Evolutionary conservation across 1,284 basidiomycete genomes (phyloP).

Genomic region (Pascua guehoae): DNA sequence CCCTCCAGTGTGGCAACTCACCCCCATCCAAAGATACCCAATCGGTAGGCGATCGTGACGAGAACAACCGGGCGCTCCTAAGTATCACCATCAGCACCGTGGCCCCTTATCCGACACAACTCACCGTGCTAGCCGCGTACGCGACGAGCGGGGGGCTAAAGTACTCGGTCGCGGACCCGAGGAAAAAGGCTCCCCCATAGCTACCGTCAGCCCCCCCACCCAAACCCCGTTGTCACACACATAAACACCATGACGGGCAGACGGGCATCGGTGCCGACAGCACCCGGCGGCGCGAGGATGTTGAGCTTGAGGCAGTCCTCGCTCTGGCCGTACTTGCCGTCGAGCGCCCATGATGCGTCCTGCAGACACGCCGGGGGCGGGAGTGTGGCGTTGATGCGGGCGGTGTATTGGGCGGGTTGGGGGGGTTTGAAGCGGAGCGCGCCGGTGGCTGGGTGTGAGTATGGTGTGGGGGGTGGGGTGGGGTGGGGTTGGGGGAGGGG

Average conservation of each 20-base stretch:
- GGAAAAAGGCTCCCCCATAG: conserved; percentile 43
- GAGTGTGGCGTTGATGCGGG: conserved; percentile 27
- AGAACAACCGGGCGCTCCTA: conserved; percentile 46
- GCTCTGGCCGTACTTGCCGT: conserved; percentile 12
- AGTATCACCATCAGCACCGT: conserved; percentile 3
- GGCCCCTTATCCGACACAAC: neutral
- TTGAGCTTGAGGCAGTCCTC: conserved; percentile 52
- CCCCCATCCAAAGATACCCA: conserved; percentile 51
- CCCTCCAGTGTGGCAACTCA: too few species aligned
- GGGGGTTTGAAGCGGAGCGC: conserved; percentile 48
- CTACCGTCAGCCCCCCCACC: conserved; percentile 8
- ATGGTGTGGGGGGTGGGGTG: neutral
- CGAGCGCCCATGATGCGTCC: conserved; percentile 21
- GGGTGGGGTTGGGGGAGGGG: too few species aligned
- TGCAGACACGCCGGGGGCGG: conserved; percentile 38
- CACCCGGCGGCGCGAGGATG: conserved; percentile 34
- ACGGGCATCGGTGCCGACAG: conserved; percentile 14
- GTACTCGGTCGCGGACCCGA: conserved; percentile 23
- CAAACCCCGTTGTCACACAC: conserved; percentile 19
- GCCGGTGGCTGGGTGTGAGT: neutral
- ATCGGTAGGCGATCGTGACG: conserved; percentile 52
- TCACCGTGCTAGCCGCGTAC: conserved; percentile 4
- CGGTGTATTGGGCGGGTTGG: conserved; percentile 19
- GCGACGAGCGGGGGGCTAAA: conserved; percentile 23
- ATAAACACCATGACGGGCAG: conserved; percentile 44